Conservation (phyloP, 1,284 basidiomycete species). For the Ganoderma lucidum region DNA sequence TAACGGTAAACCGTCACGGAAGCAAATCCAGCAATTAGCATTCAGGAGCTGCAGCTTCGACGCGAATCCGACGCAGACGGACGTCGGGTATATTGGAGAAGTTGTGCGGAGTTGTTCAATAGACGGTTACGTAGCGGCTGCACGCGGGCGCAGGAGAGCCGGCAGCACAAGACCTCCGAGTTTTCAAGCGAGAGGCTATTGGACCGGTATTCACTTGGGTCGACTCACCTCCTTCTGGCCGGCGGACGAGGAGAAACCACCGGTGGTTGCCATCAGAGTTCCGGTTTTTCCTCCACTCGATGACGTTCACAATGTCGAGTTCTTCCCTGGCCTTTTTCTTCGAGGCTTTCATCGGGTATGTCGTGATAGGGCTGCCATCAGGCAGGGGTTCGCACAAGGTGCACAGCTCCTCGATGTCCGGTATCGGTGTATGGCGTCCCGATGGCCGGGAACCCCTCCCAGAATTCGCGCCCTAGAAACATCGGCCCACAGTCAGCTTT, state of each 20-base stretch:
- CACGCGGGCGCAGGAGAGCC: neutral
- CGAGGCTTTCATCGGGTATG: conserved; percentile 88
- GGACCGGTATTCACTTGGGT: neutral
- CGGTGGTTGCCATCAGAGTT: conserved; percentile 43
- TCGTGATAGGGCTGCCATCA: conserved; percentile 56
- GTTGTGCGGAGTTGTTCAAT: neutral
- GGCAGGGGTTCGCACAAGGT: conserved; percentile 75
- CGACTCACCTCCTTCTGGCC: conserved; percentile 81
- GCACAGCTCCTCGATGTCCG: conserved; percentile 83
- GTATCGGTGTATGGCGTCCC: conserved; percentile 23
- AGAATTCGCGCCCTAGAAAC: conserved; percentile 27
- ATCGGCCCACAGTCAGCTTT: conserved; percentile 18
- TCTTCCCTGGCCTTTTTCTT: conserved; percentile 90
- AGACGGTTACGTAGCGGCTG: neutral
- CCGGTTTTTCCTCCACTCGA: conserved; percentile 72
- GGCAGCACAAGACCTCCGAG: neutral
- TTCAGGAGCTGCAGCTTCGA: neutral
- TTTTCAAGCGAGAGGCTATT: neutral
- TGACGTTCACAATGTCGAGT: conserved; percentile 83
- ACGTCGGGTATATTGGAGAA: neutral
- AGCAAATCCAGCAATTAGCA: conserved; percentile 25
- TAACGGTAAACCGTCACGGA: conserved; percentile 11
- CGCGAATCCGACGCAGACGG: neutral
- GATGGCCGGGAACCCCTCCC: conserved; percentile 17
- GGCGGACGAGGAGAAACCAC: conserved; percentile 79